Evolutionary conservation across 768 basidiomycete genomes (phyloP), one percentile per base, ranked within the genome.

Genomic region (Tephrocybe sp.): DNA sequence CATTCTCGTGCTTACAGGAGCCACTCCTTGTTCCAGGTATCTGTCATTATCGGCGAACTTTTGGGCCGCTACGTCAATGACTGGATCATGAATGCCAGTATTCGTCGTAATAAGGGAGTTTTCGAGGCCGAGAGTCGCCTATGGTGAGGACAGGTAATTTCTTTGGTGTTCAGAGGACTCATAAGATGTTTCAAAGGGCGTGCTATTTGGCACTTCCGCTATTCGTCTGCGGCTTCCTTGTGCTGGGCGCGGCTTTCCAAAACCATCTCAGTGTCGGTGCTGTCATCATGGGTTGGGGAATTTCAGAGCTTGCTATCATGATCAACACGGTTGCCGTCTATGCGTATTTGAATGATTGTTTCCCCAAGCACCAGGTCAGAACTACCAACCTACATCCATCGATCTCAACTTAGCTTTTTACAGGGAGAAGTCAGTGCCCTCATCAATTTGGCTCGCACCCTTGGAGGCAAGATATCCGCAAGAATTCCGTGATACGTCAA

Each of bases 261-360:
- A 75, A 78, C 15, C 78, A 79, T 50, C 64, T 82, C 0, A 70
- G 69, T 26, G 63, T 76, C n/a, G 79, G 70, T 3, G 80, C 76
- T 1, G 59, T 86, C 22, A 70, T 86, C 44, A 77, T 86, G 65
- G 85, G 85, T 13, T 87, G 86, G 86, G 83, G 80, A 9, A 77
- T 86, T 45, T 76, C 82, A 1, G 72, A 82, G 51, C 66, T 81
- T 2, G 70, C 78, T 0, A 64, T 79, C 47, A 76, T 86, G 73
- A 73, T 86, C 49, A 78, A 73, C 59, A 86, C 84, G 0, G 83
- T 84, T 40, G 80, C 80, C 1, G 71, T 85, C 16, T 86, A 82
- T 71, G 63, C 64, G 60, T 79, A 67, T 44, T 56, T 61, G 44
- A 62, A 64, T 35, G 64, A 61, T 30, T 57, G 58, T 12, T 65